Conservation (phyloP, 2,329 filamentous ascomycete species). For the Fusarium sp. region DNA sequence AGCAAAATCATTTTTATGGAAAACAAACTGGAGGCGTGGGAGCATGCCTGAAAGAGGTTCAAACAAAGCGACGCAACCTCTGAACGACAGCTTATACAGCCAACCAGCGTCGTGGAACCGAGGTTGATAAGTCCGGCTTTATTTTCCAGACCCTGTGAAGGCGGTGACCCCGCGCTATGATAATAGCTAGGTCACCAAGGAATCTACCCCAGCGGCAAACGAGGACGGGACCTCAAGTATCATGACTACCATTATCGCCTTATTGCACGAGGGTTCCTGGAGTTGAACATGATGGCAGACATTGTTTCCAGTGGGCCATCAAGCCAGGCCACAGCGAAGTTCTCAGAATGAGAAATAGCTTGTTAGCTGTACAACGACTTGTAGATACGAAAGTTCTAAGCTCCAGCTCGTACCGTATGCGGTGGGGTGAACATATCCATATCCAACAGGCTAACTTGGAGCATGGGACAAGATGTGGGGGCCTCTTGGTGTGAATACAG, state of each 20-base stretch:
- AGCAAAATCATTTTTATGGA: conserved; percentile 7
- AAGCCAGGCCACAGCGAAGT: neutral
- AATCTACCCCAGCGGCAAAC: conserved; percentile 29
- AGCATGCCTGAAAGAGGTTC: conserved; percentile 5
- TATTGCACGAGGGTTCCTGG: neutral
- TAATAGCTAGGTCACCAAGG: conserved; percentile 27
- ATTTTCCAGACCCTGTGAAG: conserved; percentile 44
- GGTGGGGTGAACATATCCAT: conserved; percentile 35
- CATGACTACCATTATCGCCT: neutral
- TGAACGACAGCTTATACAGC: conserved; percentile 27
- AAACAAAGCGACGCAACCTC: conserved; percentile 27
- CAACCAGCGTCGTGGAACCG: conserved; percentile 34
- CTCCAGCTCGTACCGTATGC: conserved; percentile 7
- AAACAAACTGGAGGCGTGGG: conserved; percentile 15
- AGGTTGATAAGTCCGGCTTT: conserved; percentile 49
- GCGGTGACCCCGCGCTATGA: conserved; percentile 51
- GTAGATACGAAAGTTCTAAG: conserved; percentile 14
- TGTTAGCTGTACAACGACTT: neutral
- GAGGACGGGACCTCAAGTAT: conserved; percentile 6
- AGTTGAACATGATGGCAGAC: neutral
- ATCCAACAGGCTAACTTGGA: neutral
- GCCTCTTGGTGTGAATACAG: neutral
- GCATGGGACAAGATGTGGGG: conserved; percentile 27
- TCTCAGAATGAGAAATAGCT: neutral
- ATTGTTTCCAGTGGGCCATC: neutral